These are phyloP conservation scores for Raffaelea arxii DNA, from an alignment of 2,329 filamentous ascomycete species.

Conservation along the genomic window DNA sequence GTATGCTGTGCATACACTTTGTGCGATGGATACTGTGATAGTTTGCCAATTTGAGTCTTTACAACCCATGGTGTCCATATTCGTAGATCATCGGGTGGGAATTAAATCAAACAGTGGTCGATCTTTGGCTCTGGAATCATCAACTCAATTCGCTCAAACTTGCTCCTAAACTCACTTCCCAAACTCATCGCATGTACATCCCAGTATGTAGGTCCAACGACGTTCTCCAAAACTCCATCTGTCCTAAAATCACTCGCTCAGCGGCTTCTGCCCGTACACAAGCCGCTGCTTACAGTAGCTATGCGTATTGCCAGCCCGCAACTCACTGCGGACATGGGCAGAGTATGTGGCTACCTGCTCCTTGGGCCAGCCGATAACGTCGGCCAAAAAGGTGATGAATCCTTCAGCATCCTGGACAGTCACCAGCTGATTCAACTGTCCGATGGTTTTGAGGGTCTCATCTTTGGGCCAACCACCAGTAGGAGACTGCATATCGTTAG, in stretches of 20 bases:
- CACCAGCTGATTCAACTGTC: slow-evolving; percentile 11
- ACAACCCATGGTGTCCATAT: no score
- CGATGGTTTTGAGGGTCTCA: slow-evolving; percentile 18
- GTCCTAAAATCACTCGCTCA: no score
- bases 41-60: no score
- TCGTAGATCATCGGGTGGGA: no score
- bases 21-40: no score
- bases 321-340: slow-evolving; percentile 12
- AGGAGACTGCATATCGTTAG: slow-evolving; percentile 6
- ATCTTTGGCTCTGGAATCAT: no score
- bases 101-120: no score
- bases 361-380: slow-evolving; percentile 12
- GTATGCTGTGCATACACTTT: no score
- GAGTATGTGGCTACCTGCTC: slow-evolving; percentile 11
- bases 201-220: slow-evolving; percentile 1
- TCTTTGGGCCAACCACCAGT: slow-evolving; percentile 25
- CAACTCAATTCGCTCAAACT: no score
- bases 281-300: slow-evolving; percentile 9
- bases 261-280: slow-evolving; percentile 13
- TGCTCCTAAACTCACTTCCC: no score
- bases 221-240: slow-evolving; percentile 7
- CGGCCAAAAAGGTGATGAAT: slow-evolving; percentile 11
- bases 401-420: slow-evolving; percentile 12
- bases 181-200: no score
- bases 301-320: slow-evolving; percentile 11